A percentile compares a stretch with the other conserved stretches of the same genome.
These are phyloP conservation scores for Globisporangium solare DNA, from an alignment of 352 stramenopile species.

Conservation along the genomic window DNA sequence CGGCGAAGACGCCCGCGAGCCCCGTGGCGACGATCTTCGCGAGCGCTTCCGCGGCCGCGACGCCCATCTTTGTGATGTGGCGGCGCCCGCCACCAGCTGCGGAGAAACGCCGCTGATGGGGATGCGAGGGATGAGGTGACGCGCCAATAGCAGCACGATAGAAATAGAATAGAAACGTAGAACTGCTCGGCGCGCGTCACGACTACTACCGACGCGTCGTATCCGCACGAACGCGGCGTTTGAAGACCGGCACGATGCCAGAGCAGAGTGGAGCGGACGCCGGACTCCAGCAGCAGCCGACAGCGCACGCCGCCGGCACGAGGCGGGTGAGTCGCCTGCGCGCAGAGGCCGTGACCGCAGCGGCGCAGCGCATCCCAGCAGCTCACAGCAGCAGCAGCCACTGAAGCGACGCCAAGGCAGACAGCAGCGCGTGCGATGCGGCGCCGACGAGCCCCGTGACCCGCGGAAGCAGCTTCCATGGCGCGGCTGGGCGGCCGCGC, in stretches of 20 bases:
- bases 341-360: conserved; percentile 37
- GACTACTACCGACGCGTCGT: too few relatives aligned
- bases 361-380: conserved; percentile 29
- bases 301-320: background rate
- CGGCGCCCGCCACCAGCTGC: background rate
- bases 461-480: background rate
- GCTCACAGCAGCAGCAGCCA: background rate
- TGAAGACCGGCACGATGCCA: background rate
- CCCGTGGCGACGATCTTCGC: conserved; percentile 55
- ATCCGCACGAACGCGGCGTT: too few relatives aligned
- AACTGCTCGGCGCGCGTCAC: too few relatives aligned
- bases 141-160: too few relatives aligned
- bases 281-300: background rate
- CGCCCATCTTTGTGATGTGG: background rate
- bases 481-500: conserved; percentile 7
- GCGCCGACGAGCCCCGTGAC: background rate
- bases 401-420: background rate
- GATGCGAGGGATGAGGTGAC: background rate
- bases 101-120: background rate
- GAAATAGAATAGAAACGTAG: too few relatives aligned
- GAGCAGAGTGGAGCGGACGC: background rate
- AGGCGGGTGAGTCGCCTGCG: conserved; percentile 34
- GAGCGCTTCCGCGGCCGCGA: conserved; percentile 53
- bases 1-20: conserved; percentile 62
- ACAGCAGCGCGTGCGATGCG: too few relatives aligned